Conservation (phyloP, 1,139 yeast genomes). For the Pichia inconspicua region DNA sequence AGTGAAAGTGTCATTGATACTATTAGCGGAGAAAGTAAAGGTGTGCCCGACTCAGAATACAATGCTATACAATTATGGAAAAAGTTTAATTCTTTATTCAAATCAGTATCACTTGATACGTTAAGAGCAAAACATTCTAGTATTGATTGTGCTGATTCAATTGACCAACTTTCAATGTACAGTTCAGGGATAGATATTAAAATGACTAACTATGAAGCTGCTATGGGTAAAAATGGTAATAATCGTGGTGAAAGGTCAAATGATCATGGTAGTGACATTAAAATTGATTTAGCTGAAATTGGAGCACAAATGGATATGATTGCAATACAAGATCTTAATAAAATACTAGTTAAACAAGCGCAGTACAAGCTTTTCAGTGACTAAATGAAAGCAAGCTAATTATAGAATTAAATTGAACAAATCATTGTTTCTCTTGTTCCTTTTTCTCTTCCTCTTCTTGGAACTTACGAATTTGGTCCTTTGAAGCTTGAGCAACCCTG, state of each 20-base stretch:
- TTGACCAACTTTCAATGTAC: neutral
- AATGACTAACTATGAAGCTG: neutral
- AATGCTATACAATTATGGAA: constrained; percentile 5
- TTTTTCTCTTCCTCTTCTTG: constrained; percentile 20
- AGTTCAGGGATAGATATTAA: neutral
- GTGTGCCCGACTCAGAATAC: constrained; percentile 1
- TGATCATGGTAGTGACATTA: neutral
- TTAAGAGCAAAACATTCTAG: neutral
- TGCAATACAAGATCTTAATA: constrained; percentile 14
- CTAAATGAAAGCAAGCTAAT: neutral
- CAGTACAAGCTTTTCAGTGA: constrained; percentile 18
- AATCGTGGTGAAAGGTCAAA: neutral
- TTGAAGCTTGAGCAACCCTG: constrained; percentile 26
- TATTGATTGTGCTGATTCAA: neutral
- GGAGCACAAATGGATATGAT: constrained; percentile 13
- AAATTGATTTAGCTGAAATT: neutral
- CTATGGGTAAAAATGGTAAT: neutral
- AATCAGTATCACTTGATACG: neutral
- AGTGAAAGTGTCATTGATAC: neutral
- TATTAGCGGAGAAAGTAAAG: neutral
- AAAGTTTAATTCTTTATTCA: neutral
- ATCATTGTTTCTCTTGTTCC: neutral
- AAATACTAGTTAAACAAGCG: constrained; percentile 12
- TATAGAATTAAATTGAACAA: neutral
- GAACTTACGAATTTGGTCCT: constrained; percentile 23